A percentile compares a stretch with the other conserved stretches of the same genome.
Conservation (phyloP, 2,329 filamentous ascomycete species). For the Pyricularia pennisetigena region DNA sequence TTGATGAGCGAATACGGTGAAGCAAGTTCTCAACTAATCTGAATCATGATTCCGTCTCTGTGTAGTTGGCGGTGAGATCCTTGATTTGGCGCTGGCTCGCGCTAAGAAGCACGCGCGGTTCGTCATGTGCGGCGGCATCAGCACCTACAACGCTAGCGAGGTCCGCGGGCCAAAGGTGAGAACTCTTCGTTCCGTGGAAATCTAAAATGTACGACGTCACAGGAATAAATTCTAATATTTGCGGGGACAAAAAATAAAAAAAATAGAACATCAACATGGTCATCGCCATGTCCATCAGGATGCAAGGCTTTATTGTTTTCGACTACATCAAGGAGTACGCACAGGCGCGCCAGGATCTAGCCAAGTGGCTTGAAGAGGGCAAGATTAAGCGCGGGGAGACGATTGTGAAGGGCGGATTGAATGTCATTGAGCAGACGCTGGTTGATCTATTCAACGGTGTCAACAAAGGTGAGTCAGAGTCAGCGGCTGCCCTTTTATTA, state of each 20-base stretch:
- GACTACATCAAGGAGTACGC: conserved; percentile 52
- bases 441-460: conserved; percentile 55
- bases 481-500: no score
- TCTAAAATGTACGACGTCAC: not conserved
- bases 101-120: conserved; percentile 55
- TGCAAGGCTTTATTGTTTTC: conserved; percentile 65
- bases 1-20: no score
- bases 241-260: no score
- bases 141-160: conserved; percentile 53
- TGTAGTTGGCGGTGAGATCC: conserved; percentile 55
- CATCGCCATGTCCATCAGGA: conserved; percentile 34
- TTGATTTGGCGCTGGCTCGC: conserved; percentile 54
- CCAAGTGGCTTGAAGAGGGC: conserved; percentile 59
- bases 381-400: conserved; percentile 64
- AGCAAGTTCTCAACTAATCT: not conserved
- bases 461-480: conserved; percentile 51
- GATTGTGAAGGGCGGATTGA: conserved; percentile 59
- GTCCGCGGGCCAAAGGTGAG: conserved; percentile 42
- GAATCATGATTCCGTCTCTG: not conserved
- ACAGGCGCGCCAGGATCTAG: conserved; percentile 49
- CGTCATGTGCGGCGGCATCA: conserved; percentile 63
- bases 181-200: not conserved
- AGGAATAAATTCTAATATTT: conserved; percentile 6
- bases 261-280: conserved; percentile 18
- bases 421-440: conserved; percentile 52